These are phyloP conservation scores for Cutaneotrichosporon arboriforme DNA, from an alignment of 1,284 basidiomycete species.

Conservation along the genomic window DNA sequence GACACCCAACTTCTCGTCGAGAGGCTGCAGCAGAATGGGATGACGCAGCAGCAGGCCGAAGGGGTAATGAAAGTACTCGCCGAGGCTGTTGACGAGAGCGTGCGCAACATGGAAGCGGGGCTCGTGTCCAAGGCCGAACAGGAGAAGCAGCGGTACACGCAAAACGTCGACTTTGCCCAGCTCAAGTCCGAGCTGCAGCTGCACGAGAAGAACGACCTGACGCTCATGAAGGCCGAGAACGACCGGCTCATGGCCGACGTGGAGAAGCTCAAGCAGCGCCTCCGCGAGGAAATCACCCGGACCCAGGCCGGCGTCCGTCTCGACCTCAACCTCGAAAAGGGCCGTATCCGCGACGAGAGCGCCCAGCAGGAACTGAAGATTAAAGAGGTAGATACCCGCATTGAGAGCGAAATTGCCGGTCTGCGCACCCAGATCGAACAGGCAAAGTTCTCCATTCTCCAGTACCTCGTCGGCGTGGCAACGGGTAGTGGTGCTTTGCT, in stretches of 20 bases:
- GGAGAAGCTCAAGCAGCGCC: conserved; percentile 90
- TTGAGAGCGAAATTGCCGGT: conserved; percentile 92
- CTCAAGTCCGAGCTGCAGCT: conserved; percentile 94
- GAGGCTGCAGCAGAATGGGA: conserved; percentile 75
- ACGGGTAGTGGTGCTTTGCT: conserved; percentile 47
- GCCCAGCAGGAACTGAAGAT: conserved; percentile 92
- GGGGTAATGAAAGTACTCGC: conserved; percentile 93
- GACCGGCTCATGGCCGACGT: conserved; percentile 87
- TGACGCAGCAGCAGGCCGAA: conserved; percentile 82
- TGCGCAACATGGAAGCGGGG: conserved; percentile 85
- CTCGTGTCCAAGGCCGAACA: conserved; percentile 92
- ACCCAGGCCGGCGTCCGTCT: conserved; percentile 92
- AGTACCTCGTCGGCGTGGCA: conserved; percentile 47
- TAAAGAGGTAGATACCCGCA: conserved; percentile 95
- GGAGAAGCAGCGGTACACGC: conserved; percentile 93
- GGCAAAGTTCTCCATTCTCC: conserved; percentile 60
- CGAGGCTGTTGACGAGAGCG: conserved; percentile 90
- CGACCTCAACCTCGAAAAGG: conserved; percentile 96
- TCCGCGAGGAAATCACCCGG: conserved; percentile 84
- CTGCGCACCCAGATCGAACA: conserved; percentile 85
- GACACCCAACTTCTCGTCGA: conserved; percentile 92
- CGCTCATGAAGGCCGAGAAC: conserved; percentile 91
- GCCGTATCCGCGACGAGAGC: conserved; percentile 85
- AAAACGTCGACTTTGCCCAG: conserved; percentile 95
- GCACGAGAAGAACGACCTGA: conserved; percentile 95